Conservation (phyloP, 768 basidiomycete species). For the Clitopilus hobsonii region DNA sequence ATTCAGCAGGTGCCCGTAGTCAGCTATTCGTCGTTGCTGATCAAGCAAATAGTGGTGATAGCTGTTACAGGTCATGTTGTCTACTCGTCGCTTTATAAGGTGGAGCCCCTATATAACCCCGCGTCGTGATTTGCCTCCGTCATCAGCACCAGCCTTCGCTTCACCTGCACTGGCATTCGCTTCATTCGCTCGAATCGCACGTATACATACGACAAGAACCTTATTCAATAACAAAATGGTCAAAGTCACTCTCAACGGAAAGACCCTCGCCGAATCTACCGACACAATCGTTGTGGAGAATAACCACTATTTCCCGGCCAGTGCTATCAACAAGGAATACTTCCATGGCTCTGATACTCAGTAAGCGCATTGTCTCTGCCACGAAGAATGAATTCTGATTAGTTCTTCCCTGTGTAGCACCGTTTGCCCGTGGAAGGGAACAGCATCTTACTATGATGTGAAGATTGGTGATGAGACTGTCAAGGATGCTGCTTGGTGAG, state of each 20-base stretch:
- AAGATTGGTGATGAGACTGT: slow-evolving; percentile 41
- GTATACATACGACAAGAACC: background rate
- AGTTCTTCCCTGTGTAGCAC: slow-evolving; percentile 28
- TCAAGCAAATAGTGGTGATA: background rate
- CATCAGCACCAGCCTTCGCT: background rate
- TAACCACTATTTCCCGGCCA: slow-evolving; percentile 72
- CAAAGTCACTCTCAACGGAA: slow-evolving; percentile 46
- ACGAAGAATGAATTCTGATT: background rate
- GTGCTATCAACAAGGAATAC: slow-evolving; percentile 37
- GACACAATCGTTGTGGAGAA: slow-evolving; percentile 56
- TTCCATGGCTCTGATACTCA: slow-evolving; percentile 49
- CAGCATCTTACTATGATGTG: slow-evolving; percentile 64
- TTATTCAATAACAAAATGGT: slow-evolving; percentile 25
- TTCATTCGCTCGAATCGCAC: background rate
- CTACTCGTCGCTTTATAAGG: background rate
- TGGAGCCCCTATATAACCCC: background rate
- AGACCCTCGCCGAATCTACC: slow-evolving; percentile 53
- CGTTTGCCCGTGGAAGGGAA: slow-evolving; percentile 69
- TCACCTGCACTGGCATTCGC: too few relatives aligned
- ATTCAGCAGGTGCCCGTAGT: background rate
- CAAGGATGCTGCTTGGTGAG: slow-evolving; percentile 66
- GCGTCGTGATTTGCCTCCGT: background rate
- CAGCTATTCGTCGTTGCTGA: background rate
- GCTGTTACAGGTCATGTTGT: background rate
- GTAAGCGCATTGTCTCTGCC: slow-evolving; percentile 25